These are phyloP conservation scores for Eucalyptus cloeziana DNA, from an alignment of 345 rosid species.

Conservation along the genomic window DNA sequence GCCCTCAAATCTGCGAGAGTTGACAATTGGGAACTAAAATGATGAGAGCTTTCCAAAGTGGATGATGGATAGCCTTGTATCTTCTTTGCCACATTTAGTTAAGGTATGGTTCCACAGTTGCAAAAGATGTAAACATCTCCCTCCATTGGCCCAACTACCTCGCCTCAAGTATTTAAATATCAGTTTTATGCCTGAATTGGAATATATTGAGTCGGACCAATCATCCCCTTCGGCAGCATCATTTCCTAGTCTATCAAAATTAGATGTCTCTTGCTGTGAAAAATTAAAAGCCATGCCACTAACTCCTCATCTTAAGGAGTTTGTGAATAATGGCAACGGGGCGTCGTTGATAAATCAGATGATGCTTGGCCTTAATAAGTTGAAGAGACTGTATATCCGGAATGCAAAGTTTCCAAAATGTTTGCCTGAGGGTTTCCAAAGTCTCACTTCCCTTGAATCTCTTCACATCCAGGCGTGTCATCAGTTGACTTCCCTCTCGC, in stretches of 20 bases:
- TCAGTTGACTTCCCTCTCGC: background rate
- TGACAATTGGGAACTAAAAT: background rate
- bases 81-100: background rate
- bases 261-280: accelerated
- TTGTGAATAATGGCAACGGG: background rate
- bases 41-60: background rate
- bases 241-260: background rate
- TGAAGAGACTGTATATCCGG: background rate
- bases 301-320: background rate
- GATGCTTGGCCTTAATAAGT: background rate
- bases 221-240: background rate
- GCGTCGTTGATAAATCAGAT: too few species aligned
- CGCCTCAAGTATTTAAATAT: background rate
- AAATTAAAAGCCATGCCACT: background rate
- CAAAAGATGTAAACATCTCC: background rate
- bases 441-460: background rate
- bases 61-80: background rate
- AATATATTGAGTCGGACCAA: background rate
- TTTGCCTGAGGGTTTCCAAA: background rate
- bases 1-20: background rate
- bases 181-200: background rate
- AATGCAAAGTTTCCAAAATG: accelerated
- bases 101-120: accelerated
- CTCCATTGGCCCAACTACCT: background rate
- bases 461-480: accelerated